Conservation (phyloP, 2,329 filamentous ascomycete species). For the Ascochyta pisi region DNA sequence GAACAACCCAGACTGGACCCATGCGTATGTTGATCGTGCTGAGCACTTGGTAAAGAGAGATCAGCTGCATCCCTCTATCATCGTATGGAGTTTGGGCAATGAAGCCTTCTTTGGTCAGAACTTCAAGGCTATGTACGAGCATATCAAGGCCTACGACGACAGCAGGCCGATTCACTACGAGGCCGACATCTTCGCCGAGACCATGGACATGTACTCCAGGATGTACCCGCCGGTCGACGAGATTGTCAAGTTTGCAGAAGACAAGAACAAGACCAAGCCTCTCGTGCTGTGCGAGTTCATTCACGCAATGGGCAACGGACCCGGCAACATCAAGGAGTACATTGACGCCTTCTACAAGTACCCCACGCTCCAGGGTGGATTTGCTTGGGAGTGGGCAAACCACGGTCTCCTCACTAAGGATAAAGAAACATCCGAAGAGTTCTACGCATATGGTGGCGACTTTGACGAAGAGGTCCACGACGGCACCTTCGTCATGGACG, state of each 20-base stretch:
- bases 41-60: constrained; percentile 70
- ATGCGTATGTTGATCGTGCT: constrained; percentile 72
- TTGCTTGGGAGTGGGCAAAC: constrained; percentile 57
- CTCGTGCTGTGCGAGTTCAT: constrained; percentile 63
- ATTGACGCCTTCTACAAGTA: constrained; percentile 67
- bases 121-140: constrained; percentile 71
- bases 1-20: constrained; percentile 66
- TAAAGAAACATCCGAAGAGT: constrained; percentile 47
- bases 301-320: constrained; percentile 77
- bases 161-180: constrained; percentile 71
- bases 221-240: constrained; percentile 68
- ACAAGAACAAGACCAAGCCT: constrained; percentile 57
- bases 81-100: constrained; percentile 77
- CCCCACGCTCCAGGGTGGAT: constrained; percentile 68
- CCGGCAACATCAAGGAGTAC: constrained; percentile 73
- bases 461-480: constrained; percentile 53
- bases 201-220: constrained; percentile 70
- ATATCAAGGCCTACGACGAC: constrained; percentile 64
- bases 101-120: constrained; percentile 76
- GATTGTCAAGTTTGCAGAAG: constrained; percentile 56
- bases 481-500: constrained; percentile 55
- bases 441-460: constrained; percentile 54
- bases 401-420: constrained; percentile 53
- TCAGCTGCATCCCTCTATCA: constrained; percentile 73
- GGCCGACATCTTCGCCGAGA: constrained; percentile 65